These are phyloP conservation scores for Xylaria sp. DNA, from an alignment of 2,329 filamentous ascomycete species.

Conservation along the genomic window DNA sequence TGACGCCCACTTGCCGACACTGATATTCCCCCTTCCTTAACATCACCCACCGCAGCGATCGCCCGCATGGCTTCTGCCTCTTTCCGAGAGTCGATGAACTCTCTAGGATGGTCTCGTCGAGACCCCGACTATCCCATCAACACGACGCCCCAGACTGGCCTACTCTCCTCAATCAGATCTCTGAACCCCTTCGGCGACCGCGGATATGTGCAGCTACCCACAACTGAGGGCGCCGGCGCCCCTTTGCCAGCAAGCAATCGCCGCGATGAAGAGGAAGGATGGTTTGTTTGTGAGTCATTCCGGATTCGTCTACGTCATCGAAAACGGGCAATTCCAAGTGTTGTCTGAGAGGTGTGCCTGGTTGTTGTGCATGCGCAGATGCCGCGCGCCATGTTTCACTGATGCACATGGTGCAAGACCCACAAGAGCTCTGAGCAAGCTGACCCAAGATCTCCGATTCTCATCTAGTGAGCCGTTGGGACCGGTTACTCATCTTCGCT, in stretches of 20 bases:
- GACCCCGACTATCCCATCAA: conserved; percentile 80
- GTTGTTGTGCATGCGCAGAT: conserved; percentile 57
- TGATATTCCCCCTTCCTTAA: conserved; percentile 11
- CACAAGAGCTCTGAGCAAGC: conserved; percentile 42
- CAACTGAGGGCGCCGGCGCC: conserved; percentile 82
- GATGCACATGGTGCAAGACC: conserved; percentile 51
- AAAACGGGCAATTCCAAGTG: conserved; percentile 26
- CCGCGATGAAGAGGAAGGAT: conserved; percentile 94
- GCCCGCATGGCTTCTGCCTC: conserved; percentile 81
- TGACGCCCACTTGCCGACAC: conserved; percentile 20
- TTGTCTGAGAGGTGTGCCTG: conserved; percentile 56
- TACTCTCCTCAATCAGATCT: conserved; percentile 83
- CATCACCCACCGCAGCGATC: conserved; percentile 8
- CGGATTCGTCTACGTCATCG: conserved; percentile 43
- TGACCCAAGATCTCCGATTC: conserved; percentile 49
- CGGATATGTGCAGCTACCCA: conserved; percentile 92
- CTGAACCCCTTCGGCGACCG: conserved; percentile 87
- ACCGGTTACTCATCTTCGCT: conserved; percentile 90
- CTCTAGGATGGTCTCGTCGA: conserved; percentile 91
- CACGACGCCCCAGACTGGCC: conserved; percentile 75
- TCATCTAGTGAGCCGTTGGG: conserved; percentile 89
- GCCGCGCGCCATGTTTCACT: conserved; percentile 57
- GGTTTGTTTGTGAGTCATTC: conserved; percentile 86
- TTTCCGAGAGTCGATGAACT: conserved; percentile 95
- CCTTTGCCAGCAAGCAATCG: conserved; percentile 85